phyloP scores from a whole-genome alignment of 108 stramenopile genomes.

The Skeletonema tropicum region DNA sequence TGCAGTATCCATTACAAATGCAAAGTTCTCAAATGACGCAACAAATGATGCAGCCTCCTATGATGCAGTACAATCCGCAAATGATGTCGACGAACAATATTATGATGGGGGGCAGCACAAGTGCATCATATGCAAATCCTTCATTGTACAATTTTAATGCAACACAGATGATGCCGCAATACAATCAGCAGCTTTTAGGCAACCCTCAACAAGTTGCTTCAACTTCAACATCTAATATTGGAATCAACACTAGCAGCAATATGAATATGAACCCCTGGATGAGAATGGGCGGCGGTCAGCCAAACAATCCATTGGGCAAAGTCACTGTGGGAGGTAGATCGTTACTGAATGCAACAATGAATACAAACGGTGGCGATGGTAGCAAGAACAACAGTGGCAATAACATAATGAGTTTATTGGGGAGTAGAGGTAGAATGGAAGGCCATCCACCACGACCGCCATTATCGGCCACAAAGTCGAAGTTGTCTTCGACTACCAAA shows the following conservation, averaged over 20 bases:
- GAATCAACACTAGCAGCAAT: background rate
- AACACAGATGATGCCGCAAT: background rate
- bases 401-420: background rate
- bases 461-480: background rate
- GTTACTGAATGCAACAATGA: background rate
- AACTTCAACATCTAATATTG: background rate
- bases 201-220: background rate
- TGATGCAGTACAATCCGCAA: background rate
- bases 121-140: background rate
- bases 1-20: background rate
- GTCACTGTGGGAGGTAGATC: background rate
- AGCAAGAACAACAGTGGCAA: background rate
- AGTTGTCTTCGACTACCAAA: background rate
- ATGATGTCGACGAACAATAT: background rate
- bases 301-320: background rate
- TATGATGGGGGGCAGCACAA: background rate
- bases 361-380: background rate
- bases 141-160: slow-evolving; percentile 5
- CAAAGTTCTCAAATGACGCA: background rate
- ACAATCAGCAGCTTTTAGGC: background rate
- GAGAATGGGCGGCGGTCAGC: slow-evolving; percentile 1
- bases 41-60: background rate
- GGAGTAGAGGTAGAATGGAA: background rate
- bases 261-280: background rate
- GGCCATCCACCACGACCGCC: background rate